These are phyloP conservation scores for Phaeosphaeriaceae sp. DNA, from an alignment of 2,329 filamentous ascomycete genomes.

Conservation along the genomic window DNA sequence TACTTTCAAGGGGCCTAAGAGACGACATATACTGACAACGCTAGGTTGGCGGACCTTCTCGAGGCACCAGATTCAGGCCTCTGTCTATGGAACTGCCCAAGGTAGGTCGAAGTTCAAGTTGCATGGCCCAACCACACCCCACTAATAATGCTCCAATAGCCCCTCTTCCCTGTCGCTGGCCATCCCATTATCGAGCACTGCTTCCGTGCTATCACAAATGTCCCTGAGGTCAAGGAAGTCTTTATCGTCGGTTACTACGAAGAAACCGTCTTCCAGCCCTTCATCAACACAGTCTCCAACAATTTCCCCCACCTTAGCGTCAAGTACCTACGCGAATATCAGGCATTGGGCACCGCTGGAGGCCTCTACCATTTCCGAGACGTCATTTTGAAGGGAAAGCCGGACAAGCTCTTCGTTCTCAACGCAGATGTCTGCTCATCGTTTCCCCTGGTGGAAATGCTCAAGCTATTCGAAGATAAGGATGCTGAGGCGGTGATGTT, in stretches of 20 bases:
- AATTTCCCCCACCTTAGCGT: constrained; percentile 89
- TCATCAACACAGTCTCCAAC: constrained; percentile 87
- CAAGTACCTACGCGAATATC: constrained; percentile 96
- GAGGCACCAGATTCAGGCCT: constrained; percentile 94
- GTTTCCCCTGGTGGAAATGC: constrained; percentile 95
- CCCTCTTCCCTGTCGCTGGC: constrained; percentile 96
- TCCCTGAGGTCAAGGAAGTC: constrained; percentile 92
- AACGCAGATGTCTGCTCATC: constrained; percentile 99
- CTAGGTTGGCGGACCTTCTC: constrained; percentile 91
- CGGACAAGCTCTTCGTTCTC: constrained; percentile 94
- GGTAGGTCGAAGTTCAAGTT: constrained; percentile 57
- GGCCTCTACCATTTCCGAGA: constrained; percentile 99
- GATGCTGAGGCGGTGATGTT: constrained; percentile 96
- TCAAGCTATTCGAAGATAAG: constrained; percentile 90
- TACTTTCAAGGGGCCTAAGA: constrained; percentile 19
- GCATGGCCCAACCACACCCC: constrained; percentile 15
- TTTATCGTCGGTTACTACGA: constrained; percentile 99
- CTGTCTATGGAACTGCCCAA: constrained; percentile 95
- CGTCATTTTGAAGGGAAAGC: constrained; percentile 93
- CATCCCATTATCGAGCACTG: constrained; percentile 99
- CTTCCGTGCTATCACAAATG: constrained; percentile 87
- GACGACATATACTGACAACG: constrained; percentile 31
- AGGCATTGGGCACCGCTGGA: constrained; percentile 92
- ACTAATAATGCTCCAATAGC: constrained; percentile 59
- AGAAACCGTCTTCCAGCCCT: constrained; percentile 94